Evolutionary conservation across 2,329 filamentous ascomycete genomes (phyloP).

Genomic region (Aaosphaeria arxii): DNA sequence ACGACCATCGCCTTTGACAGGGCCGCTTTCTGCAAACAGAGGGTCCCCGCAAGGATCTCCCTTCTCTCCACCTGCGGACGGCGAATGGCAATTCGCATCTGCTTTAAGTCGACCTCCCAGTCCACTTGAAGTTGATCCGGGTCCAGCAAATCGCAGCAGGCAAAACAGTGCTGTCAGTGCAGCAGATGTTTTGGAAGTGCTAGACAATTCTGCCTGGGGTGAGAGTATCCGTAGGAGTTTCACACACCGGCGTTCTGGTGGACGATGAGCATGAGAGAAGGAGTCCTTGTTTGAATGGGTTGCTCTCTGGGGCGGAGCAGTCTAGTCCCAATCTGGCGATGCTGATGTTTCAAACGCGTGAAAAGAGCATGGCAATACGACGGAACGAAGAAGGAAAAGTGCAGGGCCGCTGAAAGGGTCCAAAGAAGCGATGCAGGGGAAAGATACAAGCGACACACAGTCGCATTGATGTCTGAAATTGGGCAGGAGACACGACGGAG

Average conservation of each 20-base stretch:
- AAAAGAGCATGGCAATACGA: slow-evolving; percentile 10
- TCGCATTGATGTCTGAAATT: slow-evolving; percentile 32
- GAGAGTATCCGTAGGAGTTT: slow-evolving; percentile 88
- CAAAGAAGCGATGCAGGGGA: slow-evolving; percentile 10
- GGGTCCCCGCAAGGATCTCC: slow-evolving; percentile 23
- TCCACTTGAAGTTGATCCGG: slow-evolving; percentile 30
- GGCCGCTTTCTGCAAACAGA: slow-evolving; percentile 9
- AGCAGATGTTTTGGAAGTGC: slow-evolving; percentile 75
- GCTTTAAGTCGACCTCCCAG: slow-evolving; percentile 40
- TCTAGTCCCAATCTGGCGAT: background rate
- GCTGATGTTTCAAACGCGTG: slow-evolving; percentile 6
- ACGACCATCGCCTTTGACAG: slow-evolving; percentile 13
- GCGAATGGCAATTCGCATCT: slow-evolving; percentile 47
- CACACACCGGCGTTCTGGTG: slow-evolving; percentile 56
- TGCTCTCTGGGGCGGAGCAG: background rate
- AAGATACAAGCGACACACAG: slow-evolving; percentile 16
- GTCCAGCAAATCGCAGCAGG: slow-evolving; percentile 55
- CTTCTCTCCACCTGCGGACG: slow-evolving; percentile 25
- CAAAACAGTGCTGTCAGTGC: slow-evolving; percentile 69
- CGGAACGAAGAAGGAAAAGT: slow-evolving; percentile 9
- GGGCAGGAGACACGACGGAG: background rate
- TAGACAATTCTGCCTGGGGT: slow-evolving; percentile 89
- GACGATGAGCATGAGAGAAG: slow-evolving; percentile 7
- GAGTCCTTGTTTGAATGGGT: background rate
- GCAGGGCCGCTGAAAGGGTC: slow-evolving; percentile 19